phyloP scores from a whole-genome alignment of 1,284 basidiomycete species.

The Malassezia globosa region DNA sequence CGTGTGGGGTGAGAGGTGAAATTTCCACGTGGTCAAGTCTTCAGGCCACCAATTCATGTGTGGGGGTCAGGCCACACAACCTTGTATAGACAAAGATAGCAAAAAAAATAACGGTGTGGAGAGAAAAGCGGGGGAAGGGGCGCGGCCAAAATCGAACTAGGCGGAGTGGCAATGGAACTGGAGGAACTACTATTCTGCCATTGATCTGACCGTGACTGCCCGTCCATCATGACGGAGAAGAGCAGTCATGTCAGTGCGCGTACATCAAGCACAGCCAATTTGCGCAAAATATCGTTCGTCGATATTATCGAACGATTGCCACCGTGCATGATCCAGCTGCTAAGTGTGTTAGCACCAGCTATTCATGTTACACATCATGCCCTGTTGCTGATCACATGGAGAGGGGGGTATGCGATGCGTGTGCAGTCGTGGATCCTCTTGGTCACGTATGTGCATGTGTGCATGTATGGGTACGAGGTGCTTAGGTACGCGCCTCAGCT shows the following conservation, averaged over 20 bases:
- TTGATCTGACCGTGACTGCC: not conserved
- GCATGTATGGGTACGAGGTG: constrained; percentile 41
- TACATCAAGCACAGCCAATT: not conserved
- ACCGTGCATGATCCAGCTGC: constrained; percentile 24
- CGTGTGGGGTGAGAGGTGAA: too few species aligned
- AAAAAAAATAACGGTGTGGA: too few species aligned
- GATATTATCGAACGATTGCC: constrained; percentile 33
- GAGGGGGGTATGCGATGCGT: constrained; percentile 24
- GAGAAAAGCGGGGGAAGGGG: too few species aligned
- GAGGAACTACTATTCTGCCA: too few species aligned
- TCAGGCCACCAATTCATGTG: too few species aligned
- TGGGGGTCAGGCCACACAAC: too few species aligned
- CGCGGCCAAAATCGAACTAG: too few species aligned
- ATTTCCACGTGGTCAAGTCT: too few species aligned
- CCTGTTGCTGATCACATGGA: constrained; percentile 40
- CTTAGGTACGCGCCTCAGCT: constrained; percentile 40
- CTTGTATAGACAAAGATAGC: too few species aligned
- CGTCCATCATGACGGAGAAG: constrained; percentile 2
- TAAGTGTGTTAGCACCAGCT: constrained; percentile 23
- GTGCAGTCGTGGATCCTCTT: constrained; percentile 33
- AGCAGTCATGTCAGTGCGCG: not conserved
- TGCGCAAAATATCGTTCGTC: constrained; percentile 8
- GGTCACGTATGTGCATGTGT: constrained; percentile 29
- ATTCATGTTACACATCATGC: constrained; percentile 27
- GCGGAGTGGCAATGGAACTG: too few species aligned